A percentile compares a stretch with the other conserved stretches of the same genome.
These are phyloP conservation scores for Aspergillus bridgeri DNA, from an alignment of 495 filamentous ascomycete genomes.

Conservation along the genomic window DNA sequence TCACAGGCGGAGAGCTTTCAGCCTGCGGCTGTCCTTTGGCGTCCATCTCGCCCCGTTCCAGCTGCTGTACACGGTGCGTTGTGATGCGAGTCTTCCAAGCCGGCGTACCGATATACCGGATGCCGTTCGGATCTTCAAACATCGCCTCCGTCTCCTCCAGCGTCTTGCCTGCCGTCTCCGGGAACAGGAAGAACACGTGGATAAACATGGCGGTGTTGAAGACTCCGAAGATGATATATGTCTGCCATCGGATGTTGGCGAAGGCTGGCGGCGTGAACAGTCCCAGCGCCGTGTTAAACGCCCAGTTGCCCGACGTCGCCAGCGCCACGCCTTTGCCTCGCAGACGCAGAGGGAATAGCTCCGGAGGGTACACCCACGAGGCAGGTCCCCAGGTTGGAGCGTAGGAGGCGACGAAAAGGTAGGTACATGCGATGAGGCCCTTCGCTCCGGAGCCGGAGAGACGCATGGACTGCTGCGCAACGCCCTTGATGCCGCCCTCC, in stretches of 20 bases:
- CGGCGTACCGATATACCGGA: constrained; percentile 61
- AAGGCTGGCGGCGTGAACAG: constrained; percentile 73
- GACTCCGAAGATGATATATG: constrained; percentile 72
- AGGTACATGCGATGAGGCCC: constrained; percentile 61
- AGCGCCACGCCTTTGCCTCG: constrained; percentile 65
- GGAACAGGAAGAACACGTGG: constrained; percentile 77
- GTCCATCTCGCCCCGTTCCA: constrained; percentile 10
- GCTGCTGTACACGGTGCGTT: not conserved
- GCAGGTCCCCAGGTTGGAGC: constrained; percentile 58
- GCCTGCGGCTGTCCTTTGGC: not conserved
- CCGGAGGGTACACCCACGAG: constrained; percentile 62
- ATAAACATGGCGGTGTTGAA: constrained; percentile 66
- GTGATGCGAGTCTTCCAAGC: constrained; percentile 59
- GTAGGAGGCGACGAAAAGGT: constrained; percentile 61
- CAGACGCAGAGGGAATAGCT: constrained; percentile 62
- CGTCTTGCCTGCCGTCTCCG: constrained; percentile 77
- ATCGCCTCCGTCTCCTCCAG: constrained; percentile 71
- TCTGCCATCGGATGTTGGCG: constrained; percentile 65
- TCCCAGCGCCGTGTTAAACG: constrained; percentile 73
- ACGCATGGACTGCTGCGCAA: constrained; percentile 32
- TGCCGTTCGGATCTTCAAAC: constrained; percentile 60
- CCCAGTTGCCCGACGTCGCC: constrained; percentile 68
- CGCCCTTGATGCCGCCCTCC: constrained; percentile 37
- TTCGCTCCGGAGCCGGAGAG: constrained; percentile 43
- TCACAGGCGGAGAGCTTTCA: not conserved